A percentile compares a stretch with the other conserved stretches of the same genome.
Conservation (phyloP, 1,284 basidiomycete species). For the Tetrapyrgos nigripes region DNA sequence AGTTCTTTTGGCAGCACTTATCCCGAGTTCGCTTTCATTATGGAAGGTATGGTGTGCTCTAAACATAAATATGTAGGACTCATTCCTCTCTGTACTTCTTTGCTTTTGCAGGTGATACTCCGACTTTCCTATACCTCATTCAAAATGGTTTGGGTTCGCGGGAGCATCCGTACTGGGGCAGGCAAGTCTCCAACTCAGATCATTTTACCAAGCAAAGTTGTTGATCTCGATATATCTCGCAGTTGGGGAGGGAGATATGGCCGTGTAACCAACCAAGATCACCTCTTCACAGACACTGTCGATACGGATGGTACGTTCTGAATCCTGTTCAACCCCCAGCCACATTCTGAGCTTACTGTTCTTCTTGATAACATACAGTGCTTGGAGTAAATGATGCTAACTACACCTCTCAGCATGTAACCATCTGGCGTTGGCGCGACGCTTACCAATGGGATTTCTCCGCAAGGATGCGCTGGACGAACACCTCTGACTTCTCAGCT, state of each 20-base stretch:
- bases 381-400: constrained; percentile 4
- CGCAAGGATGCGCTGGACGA: constrained; percentile 17
- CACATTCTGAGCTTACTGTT: constrained; percentile 2
- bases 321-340: no score
- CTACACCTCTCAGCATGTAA: constrained; percentile 14
- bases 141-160: constrained; percentile 16
- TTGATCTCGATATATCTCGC: neutral
- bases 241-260: constrained; percentile 20
- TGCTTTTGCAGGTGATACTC: constrained; percentile 11
- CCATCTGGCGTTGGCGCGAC: constrained; percentile 19
- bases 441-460: constrained; percentile 21
- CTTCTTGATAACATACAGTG: neutral
- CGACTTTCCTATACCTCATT: constrained; percentile 17
- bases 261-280: neutral
- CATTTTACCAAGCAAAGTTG: neutral
- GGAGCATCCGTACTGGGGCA: constrained; percentile 17
- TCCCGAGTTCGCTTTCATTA: constrained; percentile 11
- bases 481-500: constrained; percentile 2
- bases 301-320: constrained; percentile 3
- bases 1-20: constrained; percentile 16
- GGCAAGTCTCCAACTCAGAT: neutral
- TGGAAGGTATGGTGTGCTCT: constrained; percentile 1
- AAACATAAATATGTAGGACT: neutral
- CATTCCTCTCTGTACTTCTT: no score
- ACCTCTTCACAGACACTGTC: constrained; percentile 4